Evolutionary conservation across 768 basidiomycete species (phyloP), one percentile per base, ranked within the genome.

Genomic region (Guyanaporus albipodus): DNA sequence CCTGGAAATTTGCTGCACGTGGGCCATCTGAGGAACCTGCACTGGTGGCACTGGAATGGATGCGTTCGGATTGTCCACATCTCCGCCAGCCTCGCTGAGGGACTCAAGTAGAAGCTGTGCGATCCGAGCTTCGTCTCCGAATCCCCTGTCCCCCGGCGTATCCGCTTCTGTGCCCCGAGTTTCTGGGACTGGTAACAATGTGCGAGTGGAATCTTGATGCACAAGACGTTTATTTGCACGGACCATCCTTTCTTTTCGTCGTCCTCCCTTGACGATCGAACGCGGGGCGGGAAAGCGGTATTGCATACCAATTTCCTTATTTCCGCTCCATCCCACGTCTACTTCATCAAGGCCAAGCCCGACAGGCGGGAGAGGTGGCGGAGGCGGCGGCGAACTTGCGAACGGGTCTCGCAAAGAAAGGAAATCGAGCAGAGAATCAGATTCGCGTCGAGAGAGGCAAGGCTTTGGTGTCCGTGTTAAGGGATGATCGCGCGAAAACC

Each of bases 361-460:
- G 0, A 56, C 17, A 15, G 66, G 55, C n/a, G 61, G 62, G 9
- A 61, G 43, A 28, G 63, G 61, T 4, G 66, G 64, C 6, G 64
- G 66, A n/a, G 52, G 61, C 2, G 64, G 63, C n/a, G 64, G 64
- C 1, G 52, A 58, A 17, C 67, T 67, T 14, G 65, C 65, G 4
- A 66, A 66, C 17, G 65, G 65, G 43, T 66, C 65, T 38, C 62
- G 62, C 52, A 66, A 46, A 9, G 64, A 66, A 44, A 68, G 62
- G 34, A 68, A 66, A 51, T 66, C 65, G 18, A 64, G 52, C 0
- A 56, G 19, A 31, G 64, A 58, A 50, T 66, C 64, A 35, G 58
- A 56, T 46, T 50, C 53, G 23, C 54, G 51, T 7, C 54, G 53
- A 19, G 58, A 52, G 34, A 62, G 27, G 2, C 59, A 54, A 26